Evolutionary conservation across 352 stramenopile species (phyloP), one percentile per base, ranked within the genome.

Genomic region (Plasmopara halstedii): DNA sequence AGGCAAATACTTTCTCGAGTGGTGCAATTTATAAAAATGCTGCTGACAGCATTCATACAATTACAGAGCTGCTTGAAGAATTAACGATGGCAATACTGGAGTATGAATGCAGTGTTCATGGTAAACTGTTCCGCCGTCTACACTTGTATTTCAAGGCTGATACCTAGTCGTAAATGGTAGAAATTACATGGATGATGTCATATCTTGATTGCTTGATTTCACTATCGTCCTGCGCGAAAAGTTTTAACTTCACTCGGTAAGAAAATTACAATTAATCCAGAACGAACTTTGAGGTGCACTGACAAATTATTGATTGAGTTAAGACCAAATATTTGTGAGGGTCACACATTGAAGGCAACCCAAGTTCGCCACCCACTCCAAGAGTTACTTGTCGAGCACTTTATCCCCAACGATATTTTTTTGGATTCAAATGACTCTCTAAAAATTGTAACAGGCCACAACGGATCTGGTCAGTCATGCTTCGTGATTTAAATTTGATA

Each of bases 381-480:
- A 66, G 78, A 94, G 46, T 48, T 91, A 18, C 62, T 88, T 17
- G 83, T 91, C 2, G 80, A 91, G 33, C 61, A 80, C 22, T 94
- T 86, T 33, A 94, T 94, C 31, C 58, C 80, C 9, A 94, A 94
- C 35, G 80, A 92, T 40, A 53, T 89, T 19, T 38, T 53, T 17
- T 39, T 93, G 9, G 62, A 70, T 31, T 49, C 61, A 14, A 56
- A 17, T 15, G 54, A 67, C 6, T 63, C 72, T 40, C 53, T 90
- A 21, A 75, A 84, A 47, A 53, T 94, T 34, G 57, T 92, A 34
- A 91, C 83, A 3, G 83, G 83, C 5, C 75, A 86, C 45, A 94
- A 94, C 47, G 83, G 83, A 64, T 94, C 83, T 20, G 83, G 83
- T 92, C 40, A 42, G 34, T n/a, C n/a, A 40, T 29, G 2, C 1